A percentile compares a stretch with the other conserved stretches of the same genome.
phyloP scores from a whole-genome alignment of 1,284 basidiomycete genomes.

The Takashimella tepidaria region DNA sequence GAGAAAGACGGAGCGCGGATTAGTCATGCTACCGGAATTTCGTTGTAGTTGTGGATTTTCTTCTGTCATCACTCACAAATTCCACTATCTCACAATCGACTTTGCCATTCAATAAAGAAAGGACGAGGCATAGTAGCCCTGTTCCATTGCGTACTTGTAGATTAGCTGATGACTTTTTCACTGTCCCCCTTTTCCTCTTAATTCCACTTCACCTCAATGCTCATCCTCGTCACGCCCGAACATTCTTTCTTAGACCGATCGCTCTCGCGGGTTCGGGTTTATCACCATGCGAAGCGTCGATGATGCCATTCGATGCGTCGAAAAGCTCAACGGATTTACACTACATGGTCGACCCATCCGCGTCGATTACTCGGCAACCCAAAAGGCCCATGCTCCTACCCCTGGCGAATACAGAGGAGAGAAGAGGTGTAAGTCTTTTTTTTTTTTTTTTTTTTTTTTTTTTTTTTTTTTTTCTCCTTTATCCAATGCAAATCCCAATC shows the following conservation, averaged over 20 bases:
- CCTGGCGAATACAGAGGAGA: conserved; percentile 98
- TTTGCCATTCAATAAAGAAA: no score
- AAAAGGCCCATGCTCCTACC: conserved; percentile 87
- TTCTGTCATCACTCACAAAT: no score
- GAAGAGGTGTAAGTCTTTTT: conserved; percentile 51
- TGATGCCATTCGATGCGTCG: conserved; percentile 80
- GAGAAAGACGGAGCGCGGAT: neutral
- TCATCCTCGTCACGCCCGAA: conserved; percentile 8
- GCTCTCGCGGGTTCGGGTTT: conserved; percentile 96
- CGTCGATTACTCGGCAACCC: conserved; percentile 93
- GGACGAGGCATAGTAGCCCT: no score
- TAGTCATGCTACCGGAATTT: no score
- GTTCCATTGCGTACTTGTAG: no score
- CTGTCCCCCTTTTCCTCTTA: no score
- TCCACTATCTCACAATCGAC: no score
- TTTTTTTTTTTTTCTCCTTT: neutral
- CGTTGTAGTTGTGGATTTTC: no score
- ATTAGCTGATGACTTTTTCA: no score
- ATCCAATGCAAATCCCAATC: conserved; percentile 1
- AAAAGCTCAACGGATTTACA: conserved; percentile 87
- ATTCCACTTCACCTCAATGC: neutral
- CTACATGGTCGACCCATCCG: conserved; percentile 92
- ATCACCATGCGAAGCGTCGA: conserved; percentile 85
- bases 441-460: no score
- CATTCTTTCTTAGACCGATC: conserved; percentile 63